These are phyloP conservation scores for Tulasnella sp. DNA, from an alignment of 768 basidiomycete genomes.

Conservation along the genomic window DNA sequence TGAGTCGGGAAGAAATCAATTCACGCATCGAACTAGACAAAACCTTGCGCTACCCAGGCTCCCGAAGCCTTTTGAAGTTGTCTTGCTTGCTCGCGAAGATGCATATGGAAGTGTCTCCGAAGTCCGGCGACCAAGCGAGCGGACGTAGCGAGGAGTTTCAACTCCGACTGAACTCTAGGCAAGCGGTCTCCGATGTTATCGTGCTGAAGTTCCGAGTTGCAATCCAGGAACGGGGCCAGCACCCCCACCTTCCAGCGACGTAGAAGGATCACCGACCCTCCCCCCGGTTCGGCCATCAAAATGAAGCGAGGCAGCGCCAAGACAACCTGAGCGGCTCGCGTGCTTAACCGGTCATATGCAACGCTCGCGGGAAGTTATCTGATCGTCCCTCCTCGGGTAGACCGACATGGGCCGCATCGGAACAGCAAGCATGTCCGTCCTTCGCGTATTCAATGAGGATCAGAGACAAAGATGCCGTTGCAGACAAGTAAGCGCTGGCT, in stretches of 20 bases:
- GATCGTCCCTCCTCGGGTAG: background rate
- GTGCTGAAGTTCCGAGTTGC: no score
- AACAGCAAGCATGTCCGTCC: background rate
- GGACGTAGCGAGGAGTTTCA: background rate
- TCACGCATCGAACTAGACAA: background rate
- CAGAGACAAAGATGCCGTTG: background rate
- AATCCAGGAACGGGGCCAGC: no score
- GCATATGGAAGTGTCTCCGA: no score
- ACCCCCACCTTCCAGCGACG: no score
- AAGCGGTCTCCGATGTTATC: background rate
- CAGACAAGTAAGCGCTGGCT: no score
- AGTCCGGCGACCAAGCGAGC: background rate
- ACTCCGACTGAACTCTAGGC: background rate
- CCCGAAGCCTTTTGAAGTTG: no score
- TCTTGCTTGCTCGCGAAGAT: no score
- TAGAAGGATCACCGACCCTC: no score
- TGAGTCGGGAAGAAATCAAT: background rate
- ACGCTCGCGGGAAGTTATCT: background rate
- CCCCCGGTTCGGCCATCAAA: background rate
- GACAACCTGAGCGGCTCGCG: background rate
- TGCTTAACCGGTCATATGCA: background rate
- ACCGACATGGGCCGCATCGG: background rate
- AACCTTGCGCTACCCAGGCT: no score
- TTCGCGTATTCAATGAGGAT: background rate
- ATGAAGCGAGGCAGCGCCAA: background rate